Evolutionary conservation across 768 basidiomycete genomes (phyloP), one percentile per base, ranked within the genome.

Genomic region (Tylopilus plumbeoviolaceoides): DNA sequence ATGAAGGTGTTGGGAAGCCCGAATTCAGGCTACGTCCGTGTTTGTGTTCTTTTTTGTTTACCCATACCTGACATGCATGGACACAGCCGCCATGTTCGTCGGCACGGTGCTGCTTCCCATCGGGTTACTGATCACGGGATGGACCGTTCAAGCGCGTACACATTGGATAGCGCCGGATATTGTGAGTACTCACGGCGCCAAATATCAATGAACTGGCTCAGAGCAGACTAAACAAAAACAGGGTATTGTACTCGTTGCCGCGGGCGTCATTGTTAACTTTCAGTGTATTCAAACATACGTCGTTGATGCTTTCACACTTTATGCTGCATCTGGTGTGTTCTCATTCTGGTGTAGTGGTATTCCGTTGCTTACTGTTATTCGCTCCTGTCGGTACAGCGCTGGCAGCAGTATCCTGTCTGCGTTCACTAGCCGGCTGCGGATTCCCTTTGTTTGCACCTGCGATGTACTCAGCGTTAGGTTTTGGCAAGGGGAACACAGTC

Each of bases 361-460:
- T 11, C 4, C 0, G 8, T 35, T 35, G 14, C 30, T 51, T 18
- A 23, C 5, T 23, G 3, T 23, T 23, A 44, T n/a, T 9, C 31
- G 5, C 14, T 25, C 12, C 15, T 25, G 20, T 44, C 42, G 18
- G 1, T 68, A 52, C 50, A 80, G 84, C 86, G 3, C 69, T 91
- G 10, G 86, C 86, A 0, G 85, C 86, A 0, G 80, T 81, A 18
- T 70, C 83, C 0, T 84, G 68, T 63, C 63, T 89, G 14, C 81
- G 89, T 23, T 81, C 84, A 0, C 50, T 88, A 0, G 79, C 81
- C 1, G 89, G 89, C 0, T 90, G 88, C 48, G 82, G 77, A 1
- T 89, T 91, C 63, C 89, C 89, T 2, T 69, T 91, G n/a, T 91
- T 91, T 58, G 85, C 83, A 4, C 82, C 84, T 18, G 72, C 77